Evolutionary conservation across 1,139 yeast species (phyloP), one percentile per base, ranked within the genome.

Genomic region (Suhomyces guaymorum): DNA sequence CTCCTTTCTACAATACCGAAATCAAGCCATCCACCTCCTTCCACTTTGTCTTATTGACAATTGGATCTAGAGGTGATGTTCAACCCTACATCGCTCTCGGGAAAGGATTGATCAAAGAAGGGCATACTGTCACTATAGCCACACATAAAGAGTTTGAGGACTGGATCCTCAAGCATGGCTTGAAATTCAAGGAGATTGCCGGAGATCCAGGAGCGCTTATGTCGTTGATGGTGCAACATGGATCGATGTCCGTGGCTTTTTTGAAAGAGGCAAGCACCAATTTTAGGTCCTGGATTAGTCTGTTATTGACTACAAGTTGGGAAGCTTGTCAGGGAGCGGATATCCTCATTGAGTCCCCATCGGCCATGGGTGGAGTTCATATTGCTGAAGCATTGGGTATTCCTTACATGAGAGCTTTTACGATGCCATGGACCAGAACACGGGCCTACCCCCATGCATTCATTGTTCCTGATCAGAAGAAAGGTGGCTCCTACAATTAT

Each of bases 371-470:
- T 8, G 97, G 97, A 8, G 77, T 90, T 26, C 97, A 90, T 54
- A 84, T 92, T 39, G 97, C 97, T 1, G 97, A 90, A 55, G 95
- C 95, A 0, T 61, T 90, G 38, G 78, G 80, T 12, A 84, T 90
- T 34, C 96, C 97, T 0, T 90, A 90, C 54, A 85, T 86, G 68
- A 70, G 97, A 49, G 97, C 97, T 0, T 92, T 90, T 54, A 92
- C 97, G 0, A 90, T 90, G 97, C 97, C 97, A 0, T 90, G 97
- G 97, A 87, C 97, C 0, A 66, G 96, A 47, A 90, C 97, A 0
- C 73, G 95, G 45, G 95, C 96, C 0, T 90, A 90, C 54, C 97
- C 97, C 1, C 97, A 90, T 65, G 97, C 97, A 0, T 89, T 90
- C 47, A 81, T 90, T 51, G 96, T 88, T 4, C 97, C 97, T 0